phyloP scores from a whole-genome alignment of 192 early-diverging fungal species.

The Nowakowskiella sp. region DNA sequence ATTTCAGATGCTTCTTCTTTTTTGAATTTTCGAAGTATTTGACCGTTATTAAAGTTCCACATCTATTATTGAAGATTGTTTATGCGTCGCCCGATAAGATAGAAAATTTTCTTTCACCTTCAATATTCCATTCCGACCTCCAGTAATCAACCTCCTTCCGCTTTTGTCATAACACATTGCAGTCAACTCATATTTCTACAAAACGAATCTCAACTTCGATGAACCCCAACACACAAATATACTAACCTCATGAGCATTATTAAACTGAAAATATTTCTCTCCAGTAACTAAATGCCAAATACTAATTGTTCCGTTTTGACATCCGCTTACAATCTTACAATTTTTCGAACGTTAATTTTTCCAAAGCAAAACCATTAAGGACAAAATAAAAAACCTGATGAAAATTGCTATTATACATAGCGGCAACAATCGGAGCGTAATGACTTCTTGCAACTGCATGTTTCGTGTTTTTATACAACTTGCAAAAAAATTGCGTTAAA shows the following conservation, averaged over 20 bases:
- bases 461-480: constrained; percentile 39
- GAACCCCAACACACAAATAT: not conserved
- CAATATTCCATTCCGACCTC: constrained; percentile 46
- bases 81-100: not conserved
- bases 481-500: not conserved
- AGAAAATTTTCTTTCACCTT: constrained; percentile 28
- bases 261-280: constrained; percentile 51
- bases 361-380: constrained; percentile 2
- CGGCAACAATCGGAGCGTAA: constrained; percentile 25
- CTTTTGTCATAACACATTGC: constrained; percentile 53
- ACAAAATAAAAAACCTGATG: constrained; percentile 32
- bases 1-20: constrained; percentile 38
- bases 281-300: constrained; percentile 50
- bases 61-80: constrained; percentile 21
- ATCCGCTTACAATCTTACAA: constrained; percentile 40
- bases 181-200: constrained; percentile 49
- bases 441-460: constrained; percentile 12
- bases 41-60: constrained; percentile 68
- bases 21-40: constrained; percentile 46
- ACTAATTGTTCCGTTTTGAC: constrained; percentile 42
- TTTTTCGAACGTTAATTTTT: constrained; percentile 28
- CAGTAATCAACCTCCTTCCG: constrained; percentile 48
- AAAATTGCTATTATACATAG: constrained; percentile 54
- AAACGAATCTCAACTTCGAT: not conserved
- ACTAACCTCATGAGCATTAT: constrained; percentile 50